Conservation (phyloP, 2,329 filamentous ascomycete genomes). For the Alternaria triticina region DNA sequence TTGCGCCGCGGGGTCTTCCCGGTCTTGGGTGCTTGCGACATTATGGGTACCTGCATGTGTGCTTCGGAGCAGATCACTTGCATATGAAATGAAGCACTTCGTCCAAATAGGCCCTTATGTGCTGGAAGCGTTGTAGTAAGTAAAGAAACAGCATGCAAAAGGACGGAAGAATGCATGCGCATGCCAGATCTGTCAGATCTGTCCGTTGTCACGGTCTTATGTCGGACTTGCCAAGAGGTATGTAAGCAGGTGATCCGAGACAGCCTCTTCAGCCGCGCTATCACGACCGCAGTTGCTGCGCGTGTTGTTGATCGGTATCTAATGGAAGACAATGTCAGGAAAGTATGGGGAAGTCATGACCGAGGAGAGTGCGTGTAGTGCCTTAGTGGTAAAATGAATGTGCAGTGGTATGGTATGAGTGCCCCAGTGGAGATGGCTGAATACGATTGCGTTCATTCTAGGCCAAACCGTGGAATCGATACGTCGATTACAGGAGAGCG, state of each 20-base stretch:
- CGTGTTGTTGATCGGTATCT: not conserved
- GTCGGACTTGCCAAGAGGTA: not conserved
- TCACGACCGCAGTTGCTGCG: not conserved
- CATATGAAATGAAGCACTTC: not conserved
- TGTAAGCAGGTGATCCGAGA: not conserved
- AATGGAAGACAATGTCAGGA: not conserved
- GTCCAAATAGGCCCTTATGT: not conserved
- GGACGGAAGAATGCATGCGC: not conserved
- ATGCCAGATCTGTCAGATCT: not conserved
- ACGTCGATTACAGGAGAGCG: too few relatives aligned
- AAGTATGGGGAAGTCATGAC: not conserved
- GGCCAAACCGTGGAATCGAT: too few relatives aligned
- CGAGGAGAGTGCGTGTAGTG: fast-evolving
- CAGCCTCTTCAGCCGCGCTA: not conserved
- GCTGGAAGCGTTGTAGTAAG: not conserved
- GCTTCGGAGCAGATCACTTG: not conserved
- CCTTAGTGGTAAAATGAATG: too few relatives aligned
- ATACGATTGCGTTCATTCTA: too few relatives aligned
- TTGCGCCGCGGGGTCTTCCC: not conserved
- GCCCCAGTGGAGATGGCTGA: too few relatives aligned
- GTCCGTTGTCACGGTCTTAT: not conserved
- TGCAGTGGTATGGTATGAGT: too few relatives aligned
- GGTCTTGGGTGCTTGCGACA: not conserved
- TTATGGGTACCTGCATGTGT: not conserved
- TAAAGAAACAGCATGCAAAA: not conserved